Base-by-base conservation (phyloP, 805 yeast genomes). In the Barnettozyma botsteinii region DNA sequence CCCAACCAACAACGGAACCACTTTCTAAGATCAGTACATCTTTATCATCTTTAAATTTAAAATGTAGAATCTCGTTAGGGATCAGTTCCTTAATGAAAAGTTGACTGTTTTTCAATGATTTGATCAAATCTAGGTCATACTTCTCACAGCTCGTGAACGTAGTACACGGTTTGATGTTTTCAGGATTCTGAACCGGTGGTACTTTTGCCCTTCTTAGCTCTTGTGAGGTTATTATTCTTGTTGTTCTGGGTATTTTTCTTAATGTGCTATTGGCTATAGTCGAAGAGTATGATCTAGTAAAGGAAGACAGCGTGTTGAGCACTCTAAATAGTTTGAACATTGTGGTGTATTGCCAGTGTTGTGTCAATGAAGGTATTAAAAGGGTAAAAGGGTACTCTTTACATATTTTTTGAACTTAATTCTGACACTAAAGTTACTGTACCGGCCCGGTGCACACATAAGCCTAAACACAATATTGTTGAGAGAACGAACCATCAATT, bases 1-100 rank as follows among this genome's bases (percentile, higher is more conserved):
- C 87, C 95, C 96, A 88, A 0, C 86, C 84, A 12, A 85, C 86
- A 11, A 88, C 64, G 0, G 95, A 76, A 3, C 96, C 97, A 49
- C 81, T 80, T 4, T 79, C 72, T 31, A 89, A 64, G 1, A 88
- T 66, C 63, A 88, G 70, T 3, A 87, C 66, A 49, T 85, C 89
- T 10, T 64, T 61, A 11, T 59, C 48, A n/a, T 55, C 55, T 5
- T 64, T 60, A 38, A 59, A 67, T 23, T 64, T 65, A 38, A 79
- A 72, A 42, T 75, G 74, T 0, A 84, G 67, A 12, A 85, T 85
- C 55, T 85, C 93, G 28, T 77, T 78, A 1, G 84, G 81, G 2
- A 81, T 70, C n/a, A 81, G 55, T 18, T 40, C 43, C 4, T 17
- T 40, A 1, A 57, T 50, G 13, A 62, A 61, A 21, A 75, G 50